Conservation (phyloP, 1,284 basidiomycete genomes). For the Leccinum pachyderme region DNA sequence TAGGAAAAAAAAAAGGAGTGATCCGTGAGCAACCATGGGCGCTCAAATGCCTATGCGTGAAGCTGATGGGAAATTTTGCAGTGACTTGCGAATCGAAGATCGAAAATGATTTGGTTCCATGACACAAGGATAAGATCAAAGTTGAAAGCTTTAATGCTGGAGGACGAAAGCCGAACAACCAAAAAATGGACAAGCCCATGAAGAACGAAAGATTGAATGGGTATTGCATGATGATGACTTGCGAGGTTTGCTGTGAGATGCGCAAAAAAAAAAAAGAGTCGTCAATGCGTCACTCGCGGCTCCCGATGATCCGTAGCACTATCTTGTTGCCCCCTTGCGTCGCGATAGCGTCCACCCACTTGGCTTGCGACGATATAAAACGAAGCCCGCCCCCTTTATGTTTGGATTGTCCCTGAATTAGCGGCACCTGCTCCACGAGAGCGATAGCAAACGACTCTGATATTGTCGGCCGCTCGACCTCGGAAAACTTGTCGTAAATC, state of each 20-base stretch:
- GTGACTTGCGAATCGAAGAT: background rate
- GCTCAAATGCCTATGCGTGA: background rate
- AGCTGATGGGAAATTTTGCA: background rate
- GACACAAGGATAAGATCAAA: background rate
- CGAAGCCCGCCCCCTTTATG: conserved; percentile 26
- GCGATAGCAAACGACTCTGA: conserved; percentile 53
- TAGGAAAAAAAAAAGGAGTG: background rate
- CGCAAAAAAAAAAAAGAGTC: background rate
- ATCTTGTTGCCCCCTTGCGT: conserved; percentile 29
- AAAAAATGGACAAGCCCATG: conserved; percentile 4
- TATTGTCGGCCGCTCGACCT: conserved; percentile 54
- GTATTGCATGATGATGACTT: background rate
- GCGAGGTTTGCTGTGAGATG: background rate
- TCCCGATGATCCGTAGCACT: conserved; percentile 34
- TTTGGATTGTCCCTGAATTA: background rate
- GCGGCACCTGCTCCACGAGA: conserved; percentile 35
- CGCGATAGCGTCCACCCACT: conserved; percentile 41
- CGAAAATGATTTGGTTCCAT: background rate
- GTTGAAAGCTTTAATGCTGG: background rate
- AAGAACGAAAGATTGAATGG: conserved; percentile 4
- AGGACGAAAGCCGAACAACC: conserved; percentile 2
- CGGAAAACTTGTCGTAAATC: conserved; percentile 61
- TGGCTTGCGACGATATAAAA: conserved; percentile 38
- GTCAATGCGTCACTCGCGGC: conserved; percentile 4
- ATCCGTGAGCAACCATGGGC: conserved; percentile 1